phyloP scores from a whole-genome alignment of 805 yeast species.

The Starmerella apicola region DNA sequence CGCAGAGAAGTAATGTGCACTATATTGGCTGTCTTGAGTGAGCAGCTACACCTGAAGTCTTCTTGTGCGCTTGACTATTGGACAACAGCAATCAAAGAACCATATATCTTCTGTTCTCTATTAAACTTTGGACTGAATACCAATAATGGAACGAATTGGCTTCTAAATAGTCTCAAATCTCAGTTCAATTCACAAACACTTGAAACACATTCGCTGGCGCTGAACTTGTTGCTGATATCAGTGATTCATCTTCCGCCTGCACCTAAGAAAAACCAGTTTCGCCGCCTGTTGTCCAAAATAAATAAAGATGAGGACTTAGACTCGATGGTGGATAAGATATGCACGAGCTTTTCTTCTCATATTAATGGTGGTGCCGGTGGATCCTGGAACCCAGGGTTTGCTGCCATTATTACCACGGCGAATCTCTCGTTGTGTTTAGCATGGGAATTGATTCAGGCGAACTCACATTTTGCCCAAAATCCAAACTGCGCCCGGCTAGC shows the following conservation, averaged over 20 bases:
- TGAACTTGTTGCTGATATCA: constrained; percentile 52
- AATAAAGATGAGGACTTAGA: constrained; percentile 28
- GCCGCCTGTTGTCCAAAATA: constrained; percentile 26
- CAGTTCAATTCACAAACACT: constrained; percentile 25
- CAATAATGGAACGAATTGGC: constrained; percentile 6
- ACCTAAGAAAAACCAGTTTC: constrained; percentile 23
- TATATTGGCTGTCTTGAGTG: constrained; percentile 48
- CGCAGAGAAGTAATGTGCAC: constrained; percentile 57
- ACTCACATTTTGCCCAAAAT: constrained; percentile 31
- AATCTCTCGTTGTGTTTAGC: constrained; percentile 33
- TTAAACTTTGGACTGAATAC: constrained; percentile 41
- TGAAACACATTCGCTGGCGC: constrained; percentile 30
- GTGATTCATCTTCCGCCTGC: constrained; percentile 51
- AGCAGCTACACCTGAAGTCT: constrained; percentile 37
- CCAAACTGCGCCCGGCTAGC: not conserved
- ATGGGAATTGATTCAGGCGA: constrained; percentile 72
- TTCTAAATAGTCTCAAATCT: too few species aligned
- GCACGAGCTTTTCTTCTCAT: too few species aligned
- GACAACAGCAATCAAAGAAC: constrained; percentile 38
- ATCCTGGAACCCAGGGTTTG: not conserved
- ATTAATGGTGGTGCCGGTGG: too few species aligned
- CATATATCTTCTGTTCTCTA: constrained; percentile 52
- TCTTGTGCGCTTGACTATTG: constrained; percentile 49
- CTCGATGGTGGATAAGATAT: not conserved
- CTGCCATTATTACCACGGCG: not conserved